A percentile compares a stretch with the other conserved stretches of the same genome.
Evolutionary conservation across 768 basidiomycete genomes (phyloP).

Genomic region (Trametes elegans): DNA sequence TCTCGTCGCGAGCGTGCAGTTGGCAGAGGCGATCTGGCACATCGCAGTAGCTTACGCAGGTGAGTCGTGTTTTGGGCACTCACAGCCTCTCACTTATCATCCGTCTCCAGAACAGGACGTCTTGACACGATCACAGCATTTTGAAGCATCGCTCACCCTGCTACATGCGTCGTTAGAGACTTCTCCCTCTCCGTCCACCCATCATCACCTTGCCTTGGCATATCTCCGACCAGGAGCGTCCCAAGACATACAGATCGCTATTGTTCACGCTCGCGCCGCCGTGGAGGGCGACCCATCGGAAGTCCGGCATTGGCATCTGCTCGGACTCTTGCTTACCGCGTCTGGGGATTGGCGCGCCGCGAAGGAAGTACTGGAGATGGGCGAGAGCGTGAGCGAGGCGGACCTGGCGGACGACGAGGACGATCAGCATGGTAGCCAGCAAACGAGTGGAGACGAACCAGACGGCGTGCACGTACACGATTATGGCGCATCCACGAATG

Average conservation of each 20-base stretch:
- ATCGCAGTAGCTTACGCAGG: slow-evolving; percentile 71
- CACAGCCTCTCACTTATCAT: not conserved
- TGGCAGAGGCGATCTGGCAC: slow-evolving; percentile 75
- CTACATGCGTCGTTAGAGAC: slow-evolving; percentile 48
- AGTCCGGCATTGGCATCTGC: slow-evolving; percentile 86
- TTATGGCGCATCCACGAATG: not conserved
- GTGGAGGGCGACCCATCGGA: slow-evolving; percentile 66
- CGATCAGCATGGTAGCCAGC: not conserved
- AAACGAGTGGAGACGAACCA: not conserved
- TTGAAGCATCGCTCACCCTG: slow-evolving; percentile 54
- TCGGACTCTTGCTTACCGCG: slow-evolving; percentile 79
- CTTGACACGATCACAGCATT: slow-evolving; percentile 53
- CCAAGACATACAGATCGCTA: slow-evolving; percentile 67
- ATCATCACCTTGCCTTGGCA: slow-evolving; percentile 82
- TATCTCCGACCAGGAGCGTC: slow-evolving; percentile 60
- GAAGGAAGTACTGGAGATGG: slow-evolving; percentile 72
- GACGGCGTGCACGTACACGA: slow-evolving; percentile 14
- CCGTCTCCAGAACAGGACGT: slow-evolving; percentile 60
- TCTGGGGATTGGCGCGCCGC: slow-evolving; percentile 80
- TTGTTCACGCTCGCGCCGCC: slow-evolving; percentile 63
- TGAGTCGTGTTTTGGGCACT: no score
- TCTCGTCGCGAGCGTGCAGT: slow-evolving; percentile 55
- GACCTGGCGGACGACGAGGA: slow-evolving; percentile 31
- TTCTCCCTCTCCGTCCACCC: slow-evolving; percentile 52
- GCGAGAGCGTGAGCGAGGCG: slow-evolving; percentile 55